Percentiles rank a stretch among this genome's conserved stretches.
phyloP scores from a whole-genome alignment of 768 basidiomycete genomes.

The Boletus rex-veris region DNA sequence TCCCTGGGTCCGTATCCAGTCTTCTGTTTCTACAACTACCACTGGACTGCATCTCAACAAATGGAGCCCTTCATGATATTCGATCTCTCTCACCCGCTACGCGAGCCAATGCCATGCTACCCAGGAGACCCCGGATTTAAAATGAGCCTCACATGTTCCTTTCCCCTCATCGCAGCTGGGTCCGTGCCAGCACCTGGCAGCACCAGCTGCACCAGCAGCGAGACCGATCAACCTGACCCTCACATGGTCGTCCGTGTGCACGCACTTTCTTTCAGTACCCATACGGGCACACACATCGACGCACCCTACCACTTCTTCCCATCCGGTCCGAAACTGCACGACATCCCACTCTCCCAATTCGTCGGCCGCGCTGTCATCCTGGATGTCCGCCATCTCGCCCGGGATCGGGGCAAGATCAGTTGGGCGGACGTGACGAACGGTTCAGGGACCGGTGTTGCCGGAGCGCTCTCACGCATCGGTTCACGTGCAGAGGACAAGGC shows the following conservation, averaged over 20 bases:
- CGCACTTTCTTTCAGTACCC: constrained; percentile 55
- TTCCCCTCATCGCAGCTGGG: constrained; percentile 3
- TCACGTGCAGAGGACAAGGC: constrained; percentile 25
- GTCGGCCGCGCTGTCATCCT: constrained; percentile 54
- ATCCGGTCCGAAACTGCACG: constrained; percentile 53
- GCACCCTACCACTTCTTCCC: constrained; percentile 71
- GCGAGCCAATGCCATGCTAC: constrained; percentile 23
- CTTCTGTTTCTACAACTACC: background rate
- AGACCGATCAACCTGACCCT: background rate
- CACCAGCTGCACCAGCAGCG: too few species aligned
- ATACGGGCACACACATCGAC: constrained; percentile 79
- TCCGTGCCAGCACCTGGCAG: background rate
- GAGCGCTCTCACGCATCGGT: constrained; percentile 17
- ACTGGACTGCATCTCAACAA: too few species aligned
- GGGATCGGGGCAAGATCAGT: constrained; percentile 44
- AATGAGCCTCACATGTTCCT: constrained; percentile 20
- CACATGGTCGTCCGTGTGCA: constrained; percentile 23
- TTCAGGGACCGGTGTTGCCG: too few species aligned
- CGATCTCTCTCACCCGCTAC: constrained; percentile 28
- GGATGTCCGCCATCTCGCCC: constrained; percentile 46
- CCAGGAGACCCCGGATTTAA: constrained; percentile 27
- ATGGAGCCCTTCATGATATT: constrained; percentile 19
- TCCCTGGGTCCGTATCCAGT: background rate
- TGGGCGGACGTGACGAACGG: constrained; percentile 40
- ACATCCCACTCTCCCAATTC: constrained; percentile 52